Evolutionary conservation across 208 protist genomes (phyloP).

Genomic region (Acanthamoeba triangularis): DNA sequence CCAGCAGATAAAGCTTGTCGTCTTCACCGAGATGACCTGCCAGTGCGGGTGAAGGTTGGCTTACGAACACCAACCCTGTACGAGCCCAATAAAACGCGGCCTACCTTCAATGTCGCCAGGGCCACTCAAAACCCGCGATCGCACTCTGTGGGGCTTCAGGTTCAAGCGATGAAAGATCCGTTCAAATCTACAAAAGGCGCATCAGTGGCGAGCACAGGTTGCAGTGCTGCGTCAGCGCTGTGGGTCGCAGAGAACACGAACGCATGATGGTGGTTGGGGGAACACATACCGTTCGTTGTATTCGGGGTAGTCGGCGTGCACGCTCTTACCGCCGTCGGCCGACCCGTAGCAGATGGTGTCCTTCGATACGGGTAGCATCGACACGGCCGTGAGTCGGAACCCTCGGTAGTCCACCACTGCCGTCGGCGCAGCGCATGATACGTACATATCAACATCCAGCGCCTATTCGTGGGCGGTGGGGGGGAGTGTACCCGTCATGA

Average conservation of each 20-base stretch:
- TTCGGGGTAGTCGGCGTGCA: conserved; percentile 41
- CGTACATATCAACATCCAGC: neutral
- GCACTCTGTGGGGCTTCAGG: conserved; percentile 29
- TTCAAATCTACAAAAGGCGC: neutral
- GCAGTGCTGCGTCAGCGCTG: neutral
- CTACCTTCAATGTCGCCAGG: conserved; percentile 62
- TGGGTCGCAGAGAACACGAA: neutral
- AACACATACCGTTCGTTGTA: neutral
- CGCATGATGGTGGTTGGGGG: neutral
- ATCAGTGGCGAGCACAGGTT: neutral
- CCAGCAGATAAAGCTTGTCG: conserved; percentile 64
- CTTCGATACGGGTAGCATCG: conserved; percentile 59
- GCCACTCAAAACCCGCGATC: neutral
- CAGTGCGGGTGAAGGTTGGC: neutral
- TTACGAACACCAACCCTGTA: neutral
- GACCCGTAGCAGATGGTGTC: conserved; percentile 73
- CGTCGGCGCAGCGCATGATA: neutral
- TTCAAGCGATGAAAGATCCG: conserved; percentile 55
- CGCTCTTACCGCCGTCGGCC: conserved; percentile 15
- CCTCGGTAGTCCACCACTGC: conserved; percentile 74
- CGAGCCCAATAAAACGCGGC: neutral
- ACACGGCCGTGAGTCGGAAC: conserved; percentile 67
- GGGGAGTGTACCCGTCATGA: neutral
- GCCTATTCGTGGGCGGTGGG: neutral
- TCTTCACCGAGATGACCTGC: conserved; percentile 27